phyloP scores from a whole-genome alignment of 192 early-diverging fungal species.

The Kappamyces sp. region DNA sequence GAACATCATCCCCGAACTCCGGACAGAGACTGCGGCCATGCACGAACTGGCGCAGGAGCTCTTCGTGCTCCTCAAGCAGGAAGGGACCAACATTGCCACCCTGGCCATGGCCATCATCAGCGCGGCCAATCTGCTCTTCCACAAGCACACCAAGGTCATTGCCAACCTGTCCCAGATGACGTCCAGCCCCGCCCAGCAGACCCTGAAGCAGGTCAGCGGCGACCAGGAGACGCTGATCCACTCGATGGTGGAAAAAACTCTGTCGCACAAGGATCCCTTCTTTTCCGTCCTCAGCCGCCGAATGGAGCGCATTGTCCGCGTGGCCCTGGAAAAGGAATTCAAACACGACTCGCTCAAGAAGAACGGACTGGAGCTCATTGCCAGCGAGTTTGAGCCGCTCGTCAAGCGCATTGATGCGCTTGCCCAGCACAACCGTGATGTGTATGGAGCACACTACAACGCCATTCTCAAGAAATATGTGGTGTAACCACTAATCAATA shows the following conservation, averaged over 20 bases:
- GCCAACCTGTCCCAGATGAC: not conserved
- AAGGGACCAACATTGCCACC: slow-evolving; percentile 29
- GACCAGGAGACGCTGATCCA: slow-evolving; percentile 33
- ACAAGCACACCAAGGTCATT: slow-evolving; percentile 12
- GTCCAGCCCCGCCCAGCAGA: not conserved
- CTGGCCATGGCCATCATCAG: slow-evolving; percentile 20
- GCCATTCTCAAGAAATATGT: slow-evolving; percentile 41
- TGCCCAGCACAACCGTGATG: slow-evolving; percentile 54
- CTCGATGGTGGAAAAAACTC: slow-evolving; percentile 40
- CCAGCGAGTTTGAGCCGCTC: slow-evolving; percentile 43
- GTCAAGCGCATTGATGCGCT: slow-evolving; percentile 34
- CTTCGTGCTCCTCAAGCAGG: slow-evolving; percentile 18
- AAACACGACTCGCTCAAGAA: slow-evolving; percentile 39
- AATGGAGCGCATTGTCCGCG: slow-evolving; percentile 34
- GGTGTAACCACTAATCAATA: slow-evolving; percentile 6
- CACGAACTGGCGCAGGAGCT: slow-evolving; percentile 28
- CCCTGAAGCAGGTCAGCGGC: slow-evolving; percentile 11
- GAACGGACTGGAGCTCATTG: slow-evolving; percentile 44
- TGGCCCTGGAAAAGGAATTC: slow-evolving; percentile 36
- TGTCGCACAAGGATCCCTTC: slow-evolving; percentile 46
- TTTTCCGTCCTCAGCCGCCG: slow-evolving; percentile 48
- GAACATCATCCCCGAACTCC: slow-evolving; percentile 46
- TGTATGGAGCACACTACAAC: slow-evolving; percentile 54
- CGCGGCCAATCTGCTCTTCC: slow-evolving; percentile 19
- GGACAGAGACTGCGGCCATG: slow-evolving; percentile 24